Evolutionary conservation across 768 basidiomycete species (phyloP).

Genomic region (Tylopilus balloui): DNA sequence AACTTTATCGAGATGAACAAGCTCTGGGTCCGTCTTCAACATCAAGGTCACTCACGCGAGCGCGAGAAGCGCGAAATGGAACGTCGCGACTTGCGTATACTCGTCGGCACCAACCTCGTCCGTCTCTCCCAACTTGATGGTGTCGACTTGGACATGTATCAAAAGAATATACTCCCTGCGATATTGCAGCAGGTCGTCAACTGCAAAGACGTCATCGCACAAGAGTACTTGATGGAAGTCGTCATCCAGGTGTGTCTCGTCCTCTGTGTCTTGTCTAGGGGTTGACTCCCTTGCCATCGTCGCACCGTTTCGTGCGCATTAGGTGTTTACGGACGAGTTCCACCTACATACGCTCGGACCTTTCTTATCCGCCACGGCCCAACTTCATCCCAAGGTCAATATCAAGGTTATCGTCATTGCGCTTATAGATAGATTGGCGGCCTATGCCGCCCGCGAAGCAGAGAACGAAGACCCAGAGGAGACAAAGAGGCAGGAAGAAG

Average conservation of each 20-base stretch:
- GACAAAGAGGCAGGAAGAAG: constrained; percentile 89
- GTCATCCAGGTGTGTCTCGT: constrained; percentile 83
- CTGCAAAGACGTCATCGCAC: constrained; percentile 97
- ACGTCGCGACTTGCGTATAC: constrained; percentile 87
- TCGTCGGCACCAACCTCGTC: constrained; percentile 97
- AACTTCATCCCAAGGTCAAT: constrained; percentile 95
- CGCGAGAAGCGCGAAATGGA: constrained; percentile 97
- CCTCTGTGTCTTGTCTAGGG: background rate
- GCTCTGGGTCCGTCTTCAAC: constrained; percentile 97
- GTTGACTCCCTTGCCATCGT: too few species aligned
- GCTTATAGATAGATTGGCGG: constrained; percentile 90
- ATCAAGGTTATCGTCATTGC: constrained; percentile 99
- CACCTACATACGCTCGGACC: constrained; percentile 94
- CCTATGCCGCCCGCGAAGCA: constrained; percentile 95
- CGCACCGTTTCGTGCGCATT: background rate
- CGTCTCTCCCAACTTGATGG: constrained; percentile 93
- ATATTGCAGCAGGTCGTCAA: constrained; percentile 96
- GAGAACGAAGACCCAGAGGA: constrained; percentile 96
- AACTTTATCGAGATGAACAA: constrained; percentile 99
- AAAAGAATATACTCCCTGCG: constrained; percentile 78
- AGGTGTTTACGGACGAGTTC: constrained; percentile 99
- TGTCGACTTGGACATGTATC: constrained; percentile 92
- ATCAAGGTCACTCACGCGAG: constrained; percentile 95
- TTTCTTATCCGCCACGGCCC: constrained; percentile 93
- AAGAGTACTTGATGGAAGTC: constrained; percentile 99